Evolutionary conservation across 345 rosid genomes (phyloP), one percentile per base, ranked within the genome.

Genomic region (Raphanus raphanistrum): DNA sequence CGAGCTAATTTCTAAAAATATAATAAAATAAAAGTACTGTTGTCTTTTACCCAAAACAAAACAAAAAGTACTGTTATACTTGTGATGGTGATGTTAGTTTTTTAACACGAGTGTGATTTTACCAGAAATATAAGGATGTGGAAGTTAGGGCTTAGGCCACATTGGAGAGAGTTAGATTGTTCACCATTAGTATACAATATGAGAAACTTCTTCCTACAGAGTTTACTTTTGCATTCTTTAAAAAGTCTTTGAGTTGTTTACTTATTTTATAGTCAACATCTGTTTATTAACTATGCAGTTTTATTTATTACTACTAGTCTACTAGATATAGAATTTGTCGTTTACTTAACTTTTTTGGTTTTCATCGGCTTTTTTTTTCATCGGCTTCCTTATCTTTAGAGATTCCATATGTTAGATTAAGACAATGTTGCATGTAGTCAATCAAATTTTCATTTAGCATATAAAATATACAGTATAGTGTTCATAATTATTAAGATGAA

Each of bases 141-240:
- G 48, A 41, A 41, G 48, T 41, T 41, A 41, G 48, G 48, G 4
- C 13, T 41, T 41, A 41, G n/a, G 55, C 55, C 55, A 50, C 16
- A 50, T 50, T 50, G 55, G 55, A 50, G 55, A 50, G 21, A n/a
- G 55, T 74, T 74, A 79, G 78, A 73, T 68, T 68, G 13, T 70
- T 45, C 57, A 28, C 72, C 83, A 64, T 33, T 75, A 73, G 8
- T 36, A 6, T 62, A 12, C 35, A 16, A 61, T 9, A 17, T 48
- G 3, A 6, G 78, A 73, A 69, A 55, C 75, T 74, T 73, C 35
- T 67, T 69, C 35, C 60, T 69, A 43, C 35, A 63, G 31, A 57
- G 57, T 70, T 79, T 74, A 38, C 75, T 50, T 68, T 79, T 68
- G 32, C 12, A 35, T 16, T 67, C 64, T 27, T 58, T 3, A 28